Evolutionary conservation across 2,329 filamentous ascomycete genomes (phyloP).

Genomic region (Rasamsonia emersonii): DNA sequence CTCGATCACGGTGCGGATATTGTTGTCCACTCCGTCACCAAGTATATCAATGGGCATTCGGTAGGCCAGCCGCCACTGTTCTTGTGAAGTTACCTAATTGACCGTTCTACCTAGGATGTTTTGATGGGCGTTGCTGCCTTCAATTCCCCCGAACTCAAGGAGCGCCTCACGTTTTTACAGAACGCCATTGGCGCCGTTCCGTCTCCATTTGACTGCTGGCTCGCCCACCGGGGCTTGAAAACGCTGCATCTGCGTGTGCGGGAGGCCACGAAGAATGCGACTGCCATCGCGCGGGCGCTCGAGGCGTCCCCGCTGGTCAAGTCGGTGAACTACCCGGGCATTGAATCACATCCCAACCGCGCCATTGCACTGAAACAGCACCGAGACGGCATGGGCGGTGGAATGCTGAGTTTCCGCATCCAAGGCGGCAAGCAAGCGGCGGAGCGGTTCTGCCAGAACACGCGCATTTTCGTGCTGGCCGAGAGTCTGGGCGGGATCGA

Average conservation of each 20-base stretch:
- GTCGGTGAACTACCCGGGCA: constrained; percentile 89
- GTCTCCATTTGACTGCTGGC: constrained; percentile 93
- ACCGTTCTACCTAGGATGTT: constrained; percentile 54
- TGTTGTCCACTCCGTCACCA: constrained; percentile 93
- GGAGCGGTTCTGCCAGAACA: constrained; percentile 83
- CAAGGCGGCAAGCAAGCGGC: constrained; percentile 77
- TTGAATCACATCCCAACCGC: constrained; percentile 79
- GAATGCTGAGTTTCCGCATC: constrained; percentile 96
- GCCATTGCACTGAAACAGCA: constrained; percentile 83
- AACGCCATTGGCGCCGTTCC: constrained; percentile 96
- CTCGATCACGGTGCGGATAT: constrained; percentile 93
- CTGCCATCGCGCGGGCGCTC: constrained; percentile 65
- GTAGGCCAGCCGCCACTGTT: constrained; percentile 20
- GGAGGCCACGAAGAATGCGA: constrained; percentile 76
- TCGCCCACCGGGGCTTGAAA: constrained; percentile 93
- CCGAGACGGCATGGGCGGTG: constrained; percentile 85
- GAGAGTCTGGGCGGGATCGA: constrained; percentile 91
- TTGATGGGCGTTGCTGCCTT: constrained; percentile 96
- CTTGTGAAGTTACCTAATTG: constrained; percentile 6
- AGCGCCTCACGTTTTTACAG: constrained; percentile 79
- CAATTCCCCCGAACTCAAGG: constrained; percentile 72
- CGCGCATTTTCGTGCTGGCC: constrained; percentile 83
- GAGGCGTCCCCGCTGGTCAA: constrained; percentile 74
- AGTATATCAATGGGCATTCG: constrained; percentile 96
- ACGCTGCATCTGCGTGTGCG: constrained; percentile 87